phyloP scores from a whole-genome alignment of 2,329 filamentous ascomycete genomes.

The Paramyrothecium roridum region DNA sequence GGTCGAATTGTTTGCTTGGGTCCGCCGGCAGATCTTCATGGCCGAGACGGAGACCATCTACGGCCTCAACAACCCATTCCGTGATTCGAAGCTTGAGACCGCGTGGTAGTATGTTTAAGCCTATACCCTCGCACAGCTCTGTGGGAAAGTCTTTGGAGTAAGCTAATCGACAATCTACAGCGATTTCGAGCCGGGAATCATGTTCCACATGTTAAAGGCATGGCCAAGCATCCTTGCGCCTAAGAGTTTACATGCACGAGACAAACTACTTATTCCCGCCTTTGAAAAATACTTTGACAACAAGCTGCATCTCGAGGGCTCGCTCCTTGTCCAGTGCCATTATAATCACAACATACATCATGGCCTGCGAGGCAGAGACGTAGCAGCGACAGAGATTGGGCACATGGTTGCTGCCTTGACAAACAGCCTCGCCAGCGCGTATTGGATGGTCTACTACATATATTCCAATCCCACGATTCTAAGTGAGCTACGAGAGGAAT shows the following conservation, averaged over 20 bases:
- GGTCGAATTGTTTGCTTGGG: not conserved
- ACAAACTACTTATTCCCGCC: not conserved
- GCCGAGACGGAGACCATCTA: not conserved
- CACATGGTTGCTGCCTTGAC: not conserved
- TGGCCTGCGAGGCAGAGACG: not conserved
- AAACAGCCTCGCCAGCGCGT: not conserved
- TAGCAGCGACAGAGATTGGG: not conserved
- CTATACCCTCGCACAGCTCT: not conserved
- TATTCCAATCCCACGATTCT: not conserved
- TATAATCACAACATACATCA: slow-evolving; percentile 1
- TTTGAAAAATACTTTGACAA: not conserved
- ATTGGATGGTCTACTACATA: not conserved
- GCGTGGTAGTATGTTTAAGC: not conserved
- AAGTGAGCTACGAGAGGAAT: not conserved
- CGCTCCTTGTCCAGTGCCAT: not conserved
- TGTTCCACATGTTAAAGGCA: not conserved
- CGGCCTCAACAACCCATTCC: not conserved
- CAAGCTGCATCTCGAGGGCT: not conserved
- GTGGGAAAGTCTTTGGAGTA: not conserved
- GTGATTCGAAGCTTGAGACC: not conserved
- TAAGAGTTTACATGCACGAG: not conserved
- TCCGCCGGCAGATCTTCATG: not conserved
- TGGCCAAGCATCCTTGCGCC: not conserved
- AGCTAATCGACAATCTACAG: not conserved
- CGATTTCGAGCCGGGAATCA: not conserved